phyloP scores from a whole-genome alignment of 2,329 filamentous ascomycete species.

The Ascosphaera apis region DNA sequence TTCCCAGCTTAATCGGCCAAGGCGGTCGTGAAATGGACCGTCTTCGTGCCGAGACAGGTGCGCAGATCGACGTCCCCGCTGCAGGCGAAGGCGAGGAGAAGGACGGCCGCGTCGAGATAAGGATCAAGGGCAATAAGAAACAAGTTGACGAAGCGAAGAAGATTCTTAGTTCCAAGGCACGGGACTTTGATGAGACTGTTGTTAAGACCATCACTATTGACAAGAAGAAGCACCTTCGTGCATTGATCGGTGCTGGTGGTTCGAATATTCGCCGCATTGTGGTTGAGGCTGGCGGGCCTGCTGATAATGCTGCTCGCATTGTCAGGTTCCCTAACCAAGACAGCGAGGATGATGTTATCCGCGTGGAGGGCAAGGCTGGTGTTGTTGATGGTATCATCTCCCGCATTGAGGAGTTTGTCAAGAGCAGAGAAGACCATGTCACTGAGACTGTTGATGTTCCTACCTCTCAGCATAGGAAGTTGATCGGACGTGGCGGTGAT shows the following conservation, averaged over 20 bases:
- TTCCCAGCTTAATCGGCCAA: conserved; percentile 82
- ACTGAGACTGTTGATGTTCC: conserved; percentile 61
- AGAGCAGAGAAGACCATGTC: conserved; percentile 63
- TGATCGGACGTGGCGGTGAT: conserved; percentile 85
- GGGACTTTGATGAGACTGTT: conserved; percentile 75
- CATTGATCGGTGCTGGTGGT: conserved; percentile 69
- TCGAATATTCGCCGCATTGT: conserved; percentile 72
- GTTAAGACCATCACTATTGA: conserved; percentile 72
- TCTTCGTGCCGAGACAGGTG: conserved; percentile 60
- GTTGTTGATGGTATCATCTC: conserved; percentile 76
- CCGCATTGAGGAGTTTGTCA: conserved; percentile 58
- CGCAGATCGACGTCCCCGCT: conserved; percentile 77
- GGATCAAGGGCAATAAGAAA: conserved; percentile 75
- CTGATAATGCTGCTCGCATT: conserved; percentile 67
- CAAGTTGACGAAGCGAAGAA: conserved; percentile 85
- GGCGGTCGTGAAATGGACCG: conserved; percentile 80
- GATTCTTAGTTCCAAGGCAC: conserved; percentile 63
- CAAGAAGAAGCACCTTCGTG: conserved; percentile 64
- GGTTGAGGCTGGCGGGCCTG: conserved; percentile 65
- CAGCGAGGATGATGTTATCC: conserved; percentile 59
- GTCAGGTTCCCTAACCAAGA: conserved; percentile 90
- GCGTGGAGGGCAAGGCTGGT: conserved; percentile 60
- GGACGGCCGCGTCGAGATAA: conserved; percentile 56
- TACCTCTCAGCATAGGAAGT: conserved; percentile 65
- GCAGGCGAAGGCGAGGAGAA: conserved; percentile 45